Percentiles rank a stretch among this genome's conserved stretches.
Evolutionary conservation across 345 rosid species (phyloP).

Genomic region (Mallotus nudiflorus): DNA sequence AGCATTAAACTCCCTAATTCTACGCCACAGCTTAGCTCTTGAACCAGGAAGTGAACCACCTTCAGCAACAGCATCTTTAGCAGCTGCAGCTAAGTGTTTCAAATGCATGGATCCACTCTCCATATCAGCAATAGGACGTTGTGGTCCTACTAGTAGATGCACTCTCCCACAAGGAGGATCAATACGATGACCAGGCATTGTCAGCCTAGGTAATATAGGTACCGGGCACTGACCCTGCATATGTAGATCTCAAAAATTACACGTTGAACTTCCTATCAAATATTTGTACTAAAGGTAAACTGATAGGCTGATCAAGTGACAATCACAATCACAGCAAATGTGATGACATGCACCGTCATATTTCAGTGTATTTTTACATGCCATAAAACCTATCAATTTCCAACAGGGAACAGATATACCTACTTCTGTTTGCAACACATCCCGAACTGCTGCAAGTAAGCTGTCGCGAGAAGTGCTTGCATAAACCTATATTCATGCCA

Average conservation of each 20-base stretch:
- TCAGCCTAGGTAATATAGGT: conserved; percentile 90
- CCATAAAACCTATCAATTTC: conserved; percentile 16
- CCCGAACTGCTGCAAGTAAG: conserved; percentile 96
- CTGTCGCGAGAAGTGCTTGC: conserved; percentile 95
- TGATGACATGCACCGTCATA: background rate
- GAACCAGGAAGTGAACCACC: conserved; percentile 96
- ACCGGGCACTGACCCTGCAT: conserved; percentile 82
- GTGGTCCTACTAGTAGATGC: conserved; percentile 51
- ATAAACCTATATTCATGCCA: conserved; percentile 60
- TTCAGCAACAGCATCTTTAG: conserved; percentile 98
- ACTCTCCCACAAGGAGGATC: conserved; percentile 99
- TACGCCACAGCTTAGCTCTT: conserved; percentile 96
- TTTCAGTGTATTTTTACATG: conserved; percentile 3
- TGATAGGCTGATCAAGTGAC: background rate
- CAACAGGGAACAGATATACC: conserved; percentile 42
- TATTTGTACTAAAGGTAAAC: background rate
- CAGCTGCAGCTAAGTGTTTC: conserved; percentile 95
- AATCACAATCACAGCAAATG: conserved; percentile 8
- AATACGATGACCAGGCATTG: conserved; percentile 98
- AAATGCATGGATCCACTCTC: conserved; percentile 80
- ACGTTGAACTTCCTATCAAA: conserved; percentile 11
- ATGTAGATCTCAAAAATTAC: conserved; percentile 15
- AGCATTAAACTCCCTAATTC: conserved; percentile 99
- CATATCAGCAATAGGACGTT: conserved; percentile 55
- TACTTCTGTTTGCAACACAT: conserved; percentile 94